phyloP scores from a whole-genome alignment of 2,329 filamentous ascomycete species.

The Colletotrichum spaethianum region DNA sequence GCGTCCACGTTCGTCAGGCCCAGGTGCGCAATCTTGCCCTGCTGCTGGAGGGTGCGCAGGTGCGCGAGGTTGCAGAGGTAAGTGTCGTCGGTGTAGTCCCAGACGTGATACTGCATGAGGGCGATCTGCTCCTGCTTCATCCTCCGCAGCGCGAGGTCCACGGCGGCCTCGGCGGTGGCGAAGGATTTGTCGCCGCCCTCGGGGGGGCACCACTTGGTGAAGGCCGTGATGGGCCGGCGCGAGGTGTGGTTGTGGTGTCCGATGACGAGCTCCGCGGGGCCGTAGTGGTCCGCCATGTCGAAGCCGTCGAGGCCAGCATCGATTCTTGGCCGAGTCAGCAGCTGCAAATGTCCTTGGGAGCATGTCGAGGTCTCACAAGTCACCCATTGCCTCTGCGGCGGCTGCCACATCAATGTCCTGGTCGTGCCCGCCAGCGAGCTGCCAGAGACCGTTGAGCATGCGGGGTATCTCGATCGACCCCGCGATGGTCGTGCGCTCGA shows the following conservation, averaged over 20 bases:
- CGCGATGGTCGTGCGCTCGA: slow-evolving; percentile 34
- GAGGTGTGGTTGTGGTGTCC: slow-evolving; percentile 7
- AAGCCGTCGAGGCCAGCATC: slow-evolving; percentile 47
- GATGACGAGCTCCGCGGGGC: slow-evolving; percentile 32
- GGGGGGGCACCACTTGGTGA: slow-evolving; percentile 37
- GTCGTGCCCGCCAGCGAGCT: slow-evolving; percentile 35
- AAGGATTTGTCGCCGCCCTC: slow-evolving; percentile 24
- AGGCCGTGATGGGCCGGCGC: slow-evolving; percentile 4
- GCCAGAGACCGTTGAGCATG: slow-evolving; percentile 38
- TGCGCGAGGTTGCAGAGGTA: slow-evolving; percentile 33
- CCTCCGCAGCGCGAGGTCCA: slow-evolving; percentile 14
- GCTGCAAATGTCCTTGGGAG: neutral
- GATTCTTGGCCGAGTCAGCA: slow-evolving; percentile 10
- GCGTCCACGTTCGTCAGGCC: slow-evolving; percentile 35
- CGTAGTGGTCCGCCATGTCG: slow-evolving; percentile 56
- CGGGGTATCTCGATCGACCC: slow-evolving; percentile 37
- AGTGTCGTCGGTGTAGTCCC: slow-evolving; percentile 32
- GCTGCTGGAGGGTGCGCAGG: neutral
- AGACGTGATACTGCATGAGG: slow-evolving; percentile 32
- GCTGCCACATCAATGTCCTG: slow-evolving; percentile 14
- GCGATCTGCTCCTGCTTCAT: slow-evolving; percentile 14
- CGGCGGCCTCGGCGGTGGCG: slow-evolving; percentile 15
- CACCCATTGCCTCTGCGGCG: slow-evolving; percentile 19
- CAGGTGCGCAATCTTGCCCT: slow-evolving; percentile 15
- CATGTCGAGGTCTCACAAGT: neutral